Percentiles rank a stretch among this genome's conserved stretches.
Conservation (phyloP, 83 land plant species). For the Larix sibirica region DNA sequence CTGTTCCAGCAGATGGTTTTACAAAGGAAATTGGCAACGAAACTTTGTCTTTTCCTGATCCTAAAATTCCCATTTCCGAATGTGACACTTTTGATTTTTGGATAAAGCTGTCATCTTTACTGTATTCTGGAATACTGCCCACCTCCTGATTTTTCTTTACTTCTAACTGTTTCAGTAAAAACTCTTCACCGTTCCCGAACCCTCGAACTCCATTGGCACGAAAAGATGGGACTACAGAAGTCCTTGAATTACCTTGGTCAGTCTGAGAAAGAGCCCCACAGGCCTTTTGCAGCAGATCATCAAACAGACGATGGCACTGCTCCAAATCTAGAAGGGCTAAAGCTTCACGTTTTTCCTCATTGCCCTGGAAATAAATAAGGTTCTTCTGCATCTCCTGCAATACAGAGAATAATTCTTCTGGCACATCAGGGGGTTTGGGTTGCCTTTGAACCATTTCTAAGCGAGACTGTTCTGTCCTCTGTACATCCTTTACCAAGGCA, state of each 20-base stretch:
- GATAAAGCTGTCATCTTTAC: conserved; percentile 53
- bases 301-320: conserved; percentile 29
- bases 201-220: not conserved
- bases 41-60: conserved; percentile 1
- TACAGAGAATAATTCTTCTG: conserved; percentile 47
- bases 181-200: not conserved
- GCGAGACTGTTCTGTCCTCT: conserved; percentile 37
- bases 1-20: not conserved
- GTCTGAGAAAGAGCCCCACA: conserved; percentile 7
- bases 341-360: conserved; percentile 49
- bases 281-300: conserved; percentile 50
- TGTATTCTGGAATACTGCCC: conserved; percentile 7
- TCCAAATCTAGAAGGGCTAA: conserved; percentile 38
- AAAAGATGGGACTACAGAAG: not conserved
- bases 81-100: conserved; percentile 27
- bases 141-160: conserved; percentile 22
- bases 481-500: conserved; percentile 36
- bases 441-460: conserved; percentile 33
- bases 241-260: conserved; percentile 7
- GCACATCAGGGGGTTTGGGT: conserved; percentile 30
- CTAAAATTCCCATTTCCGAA: conserved; percentile 17
- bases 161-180: not conserved
- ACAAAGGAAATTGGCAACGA: not conserved
- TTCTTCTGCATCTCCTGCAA: conserved; percentile 54
- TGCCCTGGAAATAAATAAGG: conserved; percentile 35